Evolutionary conservation across 1,284 basidiomycete genomes (phyloP).

Genomic region (Amylostereum areolatum): DNA sequence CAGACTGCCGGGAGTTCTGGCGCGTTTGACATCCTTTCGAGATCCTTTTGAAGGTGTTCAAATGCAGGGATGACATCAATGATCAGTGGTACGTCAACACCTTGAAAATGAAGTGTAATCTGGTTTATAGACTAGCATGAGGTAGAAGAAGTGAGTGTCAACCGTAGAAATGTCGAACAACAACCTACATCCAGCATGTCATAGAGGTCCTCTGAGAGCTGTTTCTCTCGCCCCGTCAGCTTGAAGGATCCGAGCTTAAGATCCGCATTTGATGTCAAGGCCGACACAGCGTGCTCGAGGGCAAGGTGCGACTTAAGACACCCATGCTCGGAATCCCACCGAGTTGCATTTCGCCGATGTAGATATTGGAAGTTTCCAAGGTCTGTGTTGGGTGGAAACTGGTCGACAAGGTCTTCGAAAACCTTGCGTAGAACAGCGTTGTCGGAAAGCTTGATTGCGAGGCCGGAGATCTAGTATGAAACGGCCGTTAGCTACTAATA

Average conservation of each 20-base stretch:
- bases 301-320: conserved; percentile 13
- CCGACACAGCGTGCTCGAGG: conserved; percentile 7
- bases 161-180: too few relatives aligned
- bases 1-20: conserved; percentile 4
- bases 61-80: conserved; percentile 18
- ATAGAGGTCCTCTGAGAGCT: too few relatives aligned
- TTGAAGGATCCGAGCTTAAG: too few relatives aligned
- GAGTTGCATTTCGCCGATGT: conserved; percentile 12
- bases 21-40: conserved; percentile 7
- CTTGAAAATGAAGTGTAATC: conserved; percentile 15
- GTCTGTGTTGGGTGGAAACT: too few relatives aligned
- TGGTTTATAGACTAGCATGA: conserved; percentile 11
- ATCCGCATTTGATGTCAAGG: conserved; percentile 1
- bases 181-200: too few relatives aligned
- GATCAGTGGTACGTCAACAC: conserved; percentile 15
- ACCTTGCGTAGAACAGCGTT: not conserved
- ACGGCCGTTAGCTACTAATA: too few relatives aligned
- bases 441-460: not conserved
- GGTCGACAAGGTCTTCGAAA: not conserved
- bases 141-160: too few relatives aligned
- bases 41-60: conserved; percentile 12
- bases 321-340: conserved; percentile 17
- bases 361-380: too few relatives aligned
- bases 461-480: conserved; percentile 1
- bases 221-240: too few relatives aligned